phyloP scores from a whole-genome alignment of 2,329 filamentous ascomycete genomes.

The Trichoderma simmonsii region DNA sequence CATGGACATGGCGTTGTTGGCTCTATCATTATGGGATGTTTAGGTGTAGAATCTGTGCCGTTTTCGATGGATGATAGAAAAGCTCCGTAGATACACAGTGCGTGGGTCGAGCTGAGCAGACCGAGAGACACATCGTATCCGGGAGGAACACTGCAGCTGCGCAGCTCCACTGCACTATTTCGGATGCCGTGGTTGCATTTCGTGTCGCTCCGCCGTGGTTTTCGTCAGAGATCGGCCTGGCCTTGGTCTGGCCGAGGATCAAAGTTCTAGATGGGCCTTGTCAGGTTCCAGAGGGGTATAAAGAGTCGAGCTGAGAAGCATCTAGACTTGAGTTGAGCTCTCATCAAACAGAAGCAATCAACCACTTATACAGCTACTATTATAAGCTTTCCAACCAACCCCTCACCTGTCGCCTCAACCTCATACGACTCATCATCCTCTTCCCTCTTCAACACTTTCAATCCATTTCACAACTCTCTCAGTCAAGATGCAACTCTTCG shows the following conservation, averaged over 20 bases:
- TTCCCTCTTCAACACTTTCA: neutral
- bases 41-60: neutral
- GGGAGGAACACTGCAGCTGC: slow-evolving; percentile 20
- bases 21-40: neutral
- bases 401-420: neutral
- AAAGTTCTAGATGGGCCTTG: neutral
- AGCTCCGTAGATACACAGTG: neutral
- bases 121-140: slow-evolving; percentile 17
- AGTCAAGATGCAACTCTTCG: slow-evolving; percentile 21
- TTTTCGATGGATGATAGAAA: neutral
- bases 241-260: neutral
- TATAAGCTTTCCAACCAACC: neutral
- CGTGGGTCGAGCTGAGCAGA: neutral
- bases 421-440: neutral
- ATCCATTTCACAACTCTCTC: neutral
- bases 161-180: slow-evolving; percentile 14
- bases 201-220: neutral
- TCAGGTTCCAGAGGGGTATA: neutral
- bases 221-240: slow-evolving; percentile 12
- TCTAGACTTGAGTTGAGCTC: neutral
- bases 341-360: neutral
- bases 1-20: neutral
- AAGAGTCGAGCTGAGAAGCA: neutral
- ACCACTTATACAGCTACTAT: neutral
- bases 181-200: slow-evolving; percentile 11